Base-by-base conservation (phyloP, 2,329 filamentous ascomycete species). In the Pseudocercospora musae region DNA sequence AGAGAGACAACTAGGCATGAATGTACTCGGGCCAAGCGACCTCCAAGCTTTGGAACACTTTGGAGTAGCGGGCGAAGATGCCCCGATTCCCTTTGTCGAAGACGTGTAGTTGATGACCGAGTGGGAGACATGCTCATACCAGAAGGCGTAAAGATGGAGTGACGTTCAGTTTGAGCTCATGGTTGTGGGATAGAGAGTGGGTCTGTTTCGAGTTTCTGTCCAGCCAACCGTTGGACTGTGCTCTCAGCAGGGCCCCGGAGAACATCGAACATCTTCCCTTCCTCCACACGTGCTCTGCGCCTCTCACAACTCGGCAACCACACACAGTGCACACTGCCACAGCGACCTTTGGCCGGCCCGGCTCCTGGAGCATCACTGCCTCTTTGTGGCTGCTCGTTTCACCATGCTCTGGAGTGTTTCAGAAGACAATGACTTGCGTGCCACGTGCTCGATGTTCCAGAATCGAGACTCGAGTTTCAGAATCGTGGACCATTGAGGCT, bases 161-260 rank as follows among this genome's bases (percentile, higher is more conserved):
- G 53, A 56, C 33, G 53, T 56, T 56, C 53, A 42, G 48, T 52
- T 52, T 52, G 48, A 52, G 48, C 33, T 23, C 53, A 42, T 40
- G 37, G 52, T 54, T 54, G 52, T 54, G 25, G 52, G 25, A 56
- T 18, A 56, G 53, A 40, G 53, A 33, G 53, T 56, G 29, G 18
- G 50, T 54, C 31, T 54, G 44, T 48, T 52, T 52, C 23, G 48
- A 52, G 23, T n/a, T 29, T 25, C 27, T 42, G 37, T 20, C n/a
- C 27, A 31, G 50, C 44, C 50, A 54, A 54, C 50, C n/a, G 50
- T 29, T 53, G 49, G 49, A 53, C 49, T 27, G 49, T 53, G 49
- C 49, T 18, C 49, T 10, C 49, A 31, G 18, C 23, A n/a, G 21
- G 18, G 29, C 40, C 20, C n/a, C 15, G 40, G 18, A n/a, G 18